Conservation (phyloP, 169 alveolate genomes). For the Plasmodium berghei region DNA sequence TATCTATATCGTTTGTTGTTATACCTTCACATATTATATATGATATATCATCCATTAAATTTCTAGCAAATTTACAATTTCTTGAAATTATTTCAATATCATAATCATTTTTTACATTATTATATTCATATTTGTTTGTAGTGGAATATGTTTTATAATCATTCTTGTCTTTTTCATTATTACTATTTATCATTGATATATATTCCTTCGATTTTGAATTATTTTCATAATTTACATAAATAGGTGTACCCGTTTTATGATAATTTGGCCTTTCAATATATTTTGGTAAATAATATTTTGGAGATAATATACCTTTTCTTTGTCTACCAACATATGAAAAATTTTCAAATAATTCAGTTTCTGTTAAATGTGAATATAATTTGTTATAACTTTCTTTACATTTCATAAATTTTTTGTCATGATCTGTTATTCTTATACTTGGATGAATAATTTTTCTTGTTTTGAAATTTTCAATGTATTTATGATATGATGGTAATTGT, state of each 20-base stretch:
- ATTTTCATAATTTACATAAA: constrained; percentile 77
- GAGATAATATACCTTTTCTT: constrained; percentile 80
- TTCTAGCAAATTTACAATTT: constrained; percentile 81
- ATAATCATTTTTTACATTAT: constrained; percentile 74
- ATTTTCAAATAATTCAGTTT: constrained; percentile 32
- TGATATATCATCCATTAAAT: constrained; percentile 79
- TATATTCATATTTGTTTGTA: constrained; percentile 58
- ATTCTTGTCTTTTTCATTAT: not conserved
- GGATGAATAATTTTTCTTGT: constrained; percentile 61
- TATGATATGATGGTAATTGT: constrained; percentile 47
- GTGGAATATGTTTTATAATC: not conserved
- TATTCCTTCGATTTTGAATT: too few species aligned
- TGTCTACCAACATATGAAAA: constrained; percentile 76
- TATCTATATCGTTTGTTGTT: constrained; percentile 82
- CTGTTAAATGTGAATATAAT: constrained; percentile 37
- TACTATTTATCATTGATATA: constrained; percentile 13
- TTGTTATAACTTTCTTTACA: constrained; percentile 55
- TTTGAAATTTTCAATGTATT: constrained; percentile 46
- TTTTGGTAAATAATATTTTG: constrained; percentile 78
- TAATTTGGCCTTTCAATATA: constrained; percentile 80
- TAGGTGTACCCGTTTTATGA: constrained; percentile 80
- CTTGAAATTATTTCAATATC: constrained; percentile 80
- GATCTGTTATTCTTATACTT: constrained; percentile 44
- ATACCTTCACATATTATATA: constrained; percentile 81
- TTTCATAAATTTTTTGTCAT: constrained; percentile 38